A percentile compares a stretch with the other conserved stretches of the same genome.
These are phyloP conservation scores for Hawksworthiomyces lignivorus DNA, from an alignment of 2,329 filamentous ascomycete species.

Conservation along the genomic window DNA sequence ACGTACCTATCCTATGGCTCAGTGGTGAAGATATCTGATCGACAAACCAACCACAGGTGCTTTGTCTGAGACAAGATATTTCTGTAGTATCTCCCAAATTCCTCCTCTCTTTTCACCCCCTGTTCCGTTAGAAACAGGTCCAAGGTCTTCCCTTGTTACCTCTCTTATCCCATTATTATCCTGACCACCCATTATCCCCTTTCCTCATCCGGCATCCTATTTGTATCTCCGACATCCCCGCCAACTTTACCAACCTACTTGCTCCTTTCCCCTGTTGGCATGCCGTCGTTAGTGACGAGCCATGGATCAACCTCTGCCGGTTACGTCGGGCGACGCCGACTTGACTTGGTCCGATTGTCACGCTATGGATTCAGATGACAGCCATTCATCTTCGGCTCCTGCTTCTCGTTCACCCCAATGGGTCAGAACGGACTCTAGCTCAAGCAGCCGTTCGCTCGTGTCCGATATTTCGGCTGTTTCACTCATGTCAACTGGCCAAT, in stretches of 20 bases:
- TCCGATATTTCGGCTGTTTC: constrained; percentile 23
- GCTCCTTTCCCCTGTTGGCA: constrained; percentile 26
- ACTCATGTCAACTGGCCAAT: constrained; percentile 32
- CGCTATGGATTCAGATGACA: constrained; percentile 36
- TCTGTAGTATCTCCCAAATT: background rate
- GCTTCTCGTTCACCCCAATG: constrained; percentile 30
- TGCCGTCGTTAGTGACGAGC: constrained; percentile 36
- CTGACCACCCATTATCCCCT: constrained; percentile 1
- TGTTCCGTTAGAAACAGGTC: constrained; percentile 4
- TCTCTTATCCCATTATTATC: background rate
- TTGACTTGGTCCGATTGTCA: constrained; percentile 38
- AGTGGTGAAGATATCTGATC: constrained; percentile 18
- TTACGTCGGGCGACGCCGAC: constrained; percentile 34
- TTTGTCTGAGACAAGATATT: constrained; percentile 6
- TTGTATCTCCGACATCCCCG: background rate
- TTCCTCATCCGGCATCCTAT: background rate
- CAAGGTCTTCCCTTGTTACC: background rate
- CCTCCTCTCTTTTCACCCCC: background rate
- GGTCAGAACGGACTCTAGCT: constrained; percentile 21
- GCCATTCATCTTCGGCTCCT: constrained; percentile 21
- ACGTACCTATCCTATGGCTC: constrained; percentile 8
- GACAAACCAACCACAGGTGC: constrained; percentile 16
- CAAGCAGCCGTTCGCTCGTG: constrained; percentile 23
- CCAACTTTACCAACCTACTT: too few relatives aligned
- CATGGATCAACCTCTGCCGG: constrained; percentile 39